Evolutionary conservation across 2,329 filamentous ascomycete species (phyloP).

Genomic region (Fusarium proliferatum): DNA sequence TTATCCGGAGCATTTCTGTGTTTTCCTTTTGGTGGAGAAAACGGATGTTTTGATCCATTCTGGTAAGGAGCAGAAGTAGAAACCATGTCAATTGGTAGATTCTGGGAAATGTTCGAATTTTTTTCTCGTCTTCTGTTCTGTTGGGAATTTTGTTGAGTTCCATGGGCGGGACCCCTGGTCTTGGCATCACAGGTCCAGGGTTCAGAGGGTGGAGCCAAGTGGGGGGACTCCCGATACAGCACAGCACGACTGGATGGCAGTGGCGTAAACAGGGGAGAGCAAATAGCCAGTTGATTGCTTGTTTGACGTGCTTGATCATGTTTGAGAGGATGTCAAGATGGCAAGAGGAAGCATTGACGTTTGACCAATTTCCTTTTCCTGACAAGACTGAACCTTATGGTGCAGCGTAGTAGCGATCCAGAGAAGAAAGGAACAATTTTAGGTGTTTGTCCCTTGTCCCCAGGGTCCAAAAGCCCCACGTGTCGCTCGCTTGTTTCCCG

Average conservation of each 20-base stretch:
- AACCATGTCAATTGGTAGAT: conserved; percentile 10
- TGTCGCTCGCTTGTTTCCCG: conserved; percentile 23
- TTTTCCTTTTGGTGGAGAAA: conserved; percentile 16
- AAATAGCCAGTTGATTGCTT: background rate
- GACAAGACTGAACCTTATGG: background rate
- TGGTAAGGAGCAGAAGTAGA: background rate
- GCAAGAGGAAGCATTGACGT: background rate
- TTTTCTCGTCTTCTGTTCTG: conserved; percentile 45
- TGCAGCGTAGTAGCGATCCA: background rate
- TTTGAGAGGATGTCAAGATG: background rate
- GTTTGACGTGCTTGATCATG: conserved; percentile 14
- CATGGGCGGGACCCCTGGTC: conserved; percentile 40
- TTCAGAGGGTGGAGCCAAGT: conserved; percentile 22
- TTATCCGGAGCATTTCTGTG: conserved; percentile 9
- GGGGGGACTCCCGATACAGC: conserved; percentile 9
- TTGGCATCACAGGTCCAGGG: conserved; percentile 35
- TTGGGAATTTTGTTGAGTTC: conserved; percentile 53
- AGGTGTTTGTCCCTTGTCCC: conserved; percentile 5
- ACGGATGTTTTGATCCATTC: conserved; percentile 16
- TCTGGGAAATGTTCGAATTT: conserved; percentile 1
- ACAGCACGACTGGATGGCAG: conserved; percentile 7
- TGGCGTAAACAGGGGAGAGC: conserved; percentile 8
- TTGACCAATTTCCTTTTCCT: background rate
- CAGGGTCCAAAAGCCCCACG: conserved; percentile 34
- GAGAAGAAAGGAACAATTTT: background rate